These are phyloP conservation scores for Geranium brycei DNA, from an alignment of 345 rosid genomes.

Conservation along the genomic window DNA sequence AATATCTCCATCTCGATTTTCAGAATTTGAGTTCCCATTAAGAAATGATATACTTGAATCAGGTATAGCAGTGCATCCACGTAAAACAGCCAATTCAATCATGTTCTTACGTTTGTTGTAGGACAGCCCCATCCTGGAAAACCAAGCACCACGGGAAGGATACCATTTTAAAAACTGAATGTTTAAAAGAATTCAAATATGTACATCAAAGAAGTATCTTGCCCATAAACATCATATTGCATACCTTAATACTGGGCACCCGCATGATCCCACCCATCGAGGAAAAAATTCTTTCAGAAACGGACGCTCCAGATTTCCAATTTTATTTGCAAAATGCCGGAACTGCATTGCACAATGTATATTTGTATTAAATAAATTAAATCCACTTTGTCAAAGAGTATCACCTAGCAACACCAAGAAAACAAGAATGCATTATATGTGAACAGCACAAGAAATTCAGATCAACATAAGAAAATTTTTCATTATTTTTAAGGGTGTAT, in stretches of 20 bases:
- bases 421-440: not conserved
- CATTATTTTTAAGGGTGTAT: not conserved
- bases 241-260: conserved; percentile 87
- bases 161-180: conserved; percentile 8
- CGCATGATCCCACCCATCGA: conserved; percentile 82
- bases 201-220: conserved; percentile 4
- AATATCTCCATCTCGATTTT: conserved; percentile 67
- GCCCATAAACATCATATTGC: conserved; percentile 7
- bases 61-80: conserved; percentile 64
- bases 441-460: not conserved
- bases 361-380: conserved; percentile 2
- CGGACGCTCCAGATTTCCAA: conserved; percentile 94
- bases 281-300: conserved; percentile 89
- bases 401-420: not conserved
- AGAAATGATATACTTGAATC: conserved; percentile 43
- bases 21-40: conserved; percentile 55
- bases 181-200: conserved; percentile 6
- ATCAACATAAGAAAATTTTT: not conserved
- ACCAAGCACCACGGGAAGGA: conserved; percentile 8
- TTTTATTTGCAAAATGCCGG: conserved; percentile 79
- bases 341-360: conserved; percentile 43
- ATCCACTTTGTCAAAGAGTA: not conserved
- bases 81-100: conserved; percentile 81
- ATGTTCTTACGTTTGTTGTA: conserved; percentile 89
- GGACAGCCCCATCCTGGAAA: conserved; percentile 83